Percentiles rank a stretch among this genome's conserved stretches.
phyloP scores from a whole-genome alignment of 2,329 filamentous ascomycete genomes.

The Exophiala sp. region DNA sequence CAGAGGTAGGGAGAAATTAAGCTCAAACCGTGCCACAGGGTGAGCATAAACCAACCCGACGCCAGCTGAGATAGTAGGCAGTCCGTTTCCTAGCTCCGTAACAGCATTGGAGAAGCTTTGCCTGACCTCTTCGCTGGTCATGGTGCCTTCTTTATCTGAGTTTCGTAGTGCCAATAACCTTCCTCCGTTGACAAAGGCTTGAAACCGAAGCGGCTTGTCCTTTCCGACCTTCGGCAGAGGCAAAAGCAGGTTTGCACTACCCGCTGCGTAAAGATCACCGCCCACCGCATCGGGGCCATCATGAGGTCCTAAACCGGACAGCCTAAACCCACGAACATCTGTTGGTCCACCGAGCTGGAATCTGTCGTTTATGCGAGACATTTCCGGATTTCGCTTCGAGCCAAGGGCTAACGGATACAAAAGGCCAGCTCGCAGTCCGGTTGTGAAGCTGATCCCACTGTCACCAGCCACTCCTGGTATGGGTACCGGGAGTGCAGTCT shows the following conservation, averaged over 20 bases:
- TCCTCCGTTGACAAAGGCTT: slow-evolving; percentile 88
- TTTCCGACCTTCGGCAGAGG: slow-evolving; percentile 78
- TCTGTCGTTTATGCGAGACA: slow-evolving; percentile 85
- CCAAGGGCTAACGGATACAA: slow-evolving; percentile 75
- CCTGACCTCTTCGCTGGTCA: slow-evolving; percentile 46
- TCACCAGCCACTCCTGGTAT: slow-evolving; percentile 65
- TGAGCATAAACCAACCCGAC: slow-evolving; percentile 93
- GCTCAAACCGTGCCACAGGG: slow-evolving; percentile 85
- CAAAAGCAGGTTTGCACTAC: slow-evolving; percentile 77
- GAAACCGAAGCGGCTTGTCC: slow-evolving; percentile 79
- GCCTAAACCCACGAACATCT: slow-evolving; percentile 88
- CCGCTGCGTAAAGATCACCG: slow-evolving; percentile 87
- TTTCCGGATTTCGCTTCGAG: slow-evolving; percentile 51
- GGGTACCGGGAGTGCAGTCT: slow-evolving; percentile 69
- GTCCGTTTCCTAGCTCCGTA: slow-evolving; percentile 65
- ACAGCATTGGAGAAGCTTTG: slow-evolving; percentile 56
- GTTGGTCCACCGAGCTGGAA: slow-evolving; percentile 94
- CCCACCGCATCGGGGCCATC: slow-evolving; percentile 84
- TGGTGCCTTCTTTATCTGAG: slow-evolving; percentile 45
- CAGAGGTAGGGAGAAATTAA: slow-evolving; percentile 90
- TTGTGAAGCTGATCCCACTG: slow-evolving; percentile 78
- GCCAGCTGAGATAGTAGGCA: slow-evolving; percentile 82
- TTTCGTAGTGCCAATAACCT: slow-evolving; percentile 73
- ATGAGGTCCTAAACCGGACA: slow-evolving; percentile 82
- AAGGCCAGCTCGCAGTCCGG: slow-evolving; percentile 74